These are phyloP conservation scores for Cytauxzoon felis DNA, from an alignment of 169 alveolate species.

Conservation along the genomic window DNA sequence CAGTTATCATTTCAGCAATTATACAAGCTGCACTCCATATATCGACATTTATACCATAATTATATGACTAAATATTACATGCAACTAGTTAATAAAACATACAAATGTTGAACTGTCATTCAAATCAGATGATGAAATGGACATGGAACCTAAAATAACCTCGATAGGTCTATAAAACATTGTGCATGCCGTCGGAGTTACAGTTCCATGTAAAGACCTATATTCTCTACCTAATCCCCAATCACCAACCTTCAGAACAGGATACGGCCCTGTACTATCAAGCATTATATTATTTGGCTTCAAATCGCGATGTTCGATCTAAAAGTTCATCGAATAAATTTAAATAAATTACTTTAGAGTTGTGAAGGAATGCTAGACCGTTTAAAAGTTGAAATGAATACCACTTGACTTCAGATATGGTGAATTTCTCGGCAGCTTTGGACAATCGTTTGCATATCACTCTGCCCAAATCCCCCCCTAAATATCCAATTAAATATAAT, in stretches of 20 bases:
- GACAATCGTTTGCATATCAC: slow-evolving; percentile 28
- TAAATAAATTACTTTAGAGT: slow-evolving; percentile 71
- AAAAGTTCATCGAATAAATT: neutral
- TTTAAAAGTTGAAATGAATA: slow-evolving; percentile 90
- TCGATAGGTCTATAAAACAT: slow-evolving; percentile 84
- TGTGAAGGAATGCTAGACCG: slow-evolving; percentile 94
- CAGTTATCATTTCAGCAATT: slow-evolving; percentile 82
- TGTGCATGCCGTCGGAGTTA: slow-evolving; percentile 86
- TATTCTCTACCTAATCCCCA: slow-evolving; percentile 85
- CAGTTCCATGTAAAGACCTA: slow-evolving; percentile 75
- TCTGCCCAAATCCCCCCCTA: slow-evolving; percentile 63
- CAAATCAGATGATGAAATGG: neutral
- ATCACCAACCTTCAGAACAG: slow-evolving; percentile 84
- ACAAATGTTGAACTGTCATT: slow-evolving; percentile 6
- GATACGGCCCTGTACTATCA: slow-evolving; percentile 56
- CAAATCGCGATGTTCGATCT: slow-evolving; percentile 84
- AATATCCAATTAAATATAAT: neutral
- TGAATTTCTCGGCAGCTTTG: slow-evolving; percentile 66
- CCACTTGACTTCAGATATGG: slow-evolving; percentile 77
- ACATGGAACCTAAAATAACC: slow-evolving; percentile 62
- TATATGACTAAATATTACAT: slow-evolving; percentile 23
- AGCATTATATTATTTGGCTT: slow-evolving; percentile 88
- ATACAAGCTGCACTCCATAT: slow-evolving; percentile 87
- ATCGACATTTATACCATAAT: slow-evolving; percentile 80
- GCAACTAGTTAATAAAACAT: neutral